These are phyloP conservation scores for Claviceps pazoutovae DNA, from an alignment of 2,329 filamentous ascomycete genomes.

Conservation along the genomic window DNA sequence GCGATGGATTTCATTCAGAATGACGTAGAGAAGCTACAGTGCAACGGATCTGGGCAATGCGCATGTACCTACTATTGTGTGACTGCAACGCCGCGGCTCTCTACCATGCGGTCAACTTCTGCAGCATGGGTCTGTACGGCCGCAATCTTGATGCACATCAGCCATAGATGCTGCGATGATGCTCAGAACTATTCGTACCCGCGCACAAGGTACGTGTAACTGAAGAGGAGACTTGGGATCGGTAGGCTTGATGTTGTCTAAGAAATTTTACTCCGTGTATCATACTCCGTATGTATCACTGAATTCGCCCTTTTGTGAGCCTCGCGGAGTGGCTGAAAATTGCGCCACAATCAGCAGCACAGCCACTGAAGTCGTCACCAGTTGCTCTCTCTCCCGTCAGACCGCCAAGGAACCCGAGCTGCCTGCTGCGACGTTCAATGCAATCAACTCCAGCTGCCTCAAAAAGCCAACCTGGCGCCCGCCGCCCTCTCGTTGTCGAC, in stretches of 20 bases:
- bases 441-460: conserved; percentile 2
- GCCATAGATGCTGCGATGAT: too few relatives aligned
- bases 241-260: too few relatives aligned
- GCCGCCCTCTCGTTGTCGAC: not conserved
- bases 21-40: not conserved
- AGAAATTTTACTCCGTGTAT: too few relatives aligned
- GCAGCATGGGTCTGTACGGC: too few relatives aligned
- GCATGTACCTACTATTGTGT: not conserved
- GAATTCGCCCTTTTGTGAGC: too few relatives aligned
- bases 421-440: conserved; percentile 5
- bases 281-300: too few relatives aligned
- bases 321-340: not conserved
- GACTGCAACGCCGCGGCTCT: not conserved
- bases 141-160: too few relatives aligned
- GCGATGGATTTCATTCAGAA: not conserved
- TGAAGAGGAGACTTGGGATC: too few relatives aligned
- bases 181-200: too few relatives aligned
- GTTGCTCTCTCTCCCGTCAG: too few relatives aligned
- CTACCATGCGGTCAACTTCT: not conserved
- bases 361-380: conserved; percentile 8
- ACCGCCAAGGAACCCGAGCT: not conserved
- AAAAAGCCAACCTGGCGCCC: conserved; percentile 1
- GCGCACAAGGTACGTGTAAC: too few relatives aligned
- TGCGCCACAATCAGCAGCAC: conserved; percentile 8
- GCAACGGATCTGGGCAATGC: not conserved